Conservation (phyloP, 164 flowering plant species). For the Magnolia officinalis region DNA sequence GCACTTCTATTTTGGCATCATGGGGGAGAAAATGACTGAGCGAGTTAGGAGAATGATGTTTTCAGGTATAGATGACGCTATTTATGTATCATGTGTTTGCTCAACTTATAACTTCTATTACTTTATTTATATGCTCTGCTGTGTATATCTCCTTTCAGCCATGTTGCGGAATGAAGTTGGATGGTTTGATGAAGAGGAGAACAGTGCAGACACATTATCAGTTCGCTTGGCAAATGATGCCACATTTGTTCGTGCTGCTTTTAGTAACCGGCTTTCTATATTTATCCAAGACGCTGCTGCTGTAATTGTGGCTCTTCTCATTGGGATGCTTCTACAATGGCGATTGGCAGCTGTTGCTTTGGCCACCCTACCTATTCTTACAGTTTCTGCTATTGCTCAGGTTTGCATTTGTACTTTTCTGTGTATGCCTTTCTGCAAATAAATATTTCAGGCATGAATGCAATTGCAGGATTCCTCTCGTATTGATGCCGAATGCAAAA, state of each 20-base stretch:
- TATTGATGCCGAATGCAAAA: no score
- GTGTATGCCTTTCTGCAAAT: not conserved
- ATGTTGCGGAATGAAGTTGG: constrained; percentile 95
- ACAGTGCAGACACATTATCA: constrained; percentile 87
- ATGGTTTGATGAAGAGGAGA: constrained; percentile 98
- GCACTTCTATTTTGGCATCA: constrained; percentile 96
- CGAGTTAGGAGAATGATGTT: constrained; percentile 98
- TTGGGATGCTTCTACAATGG: constrained; percentile 89
- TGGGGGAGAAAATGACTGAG: constrained; percentile 99
- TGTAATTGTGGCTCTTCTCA: constrained; percentile 74
- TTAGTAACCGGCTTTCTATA: constrained; percentile 92
- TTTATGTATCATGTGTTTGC: not conserved
- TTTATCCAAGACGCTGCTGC: constrained; percentile 93
- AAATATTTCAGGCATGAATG: not conserved
- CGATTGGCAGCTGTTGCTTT: constrained; percentile 88
- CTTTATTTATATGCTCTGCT: not conserved
- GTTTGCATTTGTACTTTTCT: constrained; percentile 28
- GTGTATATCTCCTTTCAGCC: constrained; percentile 41
- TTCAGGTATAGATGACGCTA: constrained; percentile 54
- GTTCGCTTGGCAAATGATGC: constrained; percentile 99
- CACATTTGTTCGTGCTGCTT: constrained; percentile 96
- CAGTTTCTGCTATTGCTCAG: constrained; percentile 90
- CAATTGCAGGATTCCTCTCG: no score
- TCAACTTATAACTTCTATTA: not conserved
- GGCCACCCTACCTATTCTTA: constrained; percentile 83